phyloP scores from a whole-genome alignment of 1,139 yeast genomes.

The Lodderomyces jiufengensis region DNA sequence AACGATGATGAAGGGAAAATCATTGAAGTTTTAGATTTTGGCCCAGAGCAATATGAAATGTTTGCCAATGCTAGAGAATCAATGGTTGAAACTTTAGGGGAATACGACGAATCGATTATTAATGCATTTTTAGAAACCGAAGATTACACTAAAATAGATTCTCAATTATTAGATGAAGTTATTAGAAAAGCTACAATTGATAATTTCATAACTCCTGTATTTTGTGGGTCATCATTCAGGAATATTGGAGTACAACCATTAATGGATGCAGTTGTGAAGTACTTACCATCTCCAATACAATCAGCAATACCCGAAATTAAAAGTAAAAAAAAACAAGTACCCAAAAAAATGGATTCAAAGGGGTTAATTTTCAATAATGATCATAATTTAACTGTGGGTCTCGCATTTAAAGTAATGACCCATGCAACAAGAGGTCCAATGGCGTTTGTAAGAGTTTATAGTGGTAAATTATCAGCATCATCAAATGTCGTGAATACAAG shows the following conservation, averaged over 20 bases:
- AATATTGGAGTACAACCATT: conserved; percentile 95
- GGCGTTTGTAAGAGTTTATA: conserved; percentile 84
- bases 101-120: conserved; percentile 70
- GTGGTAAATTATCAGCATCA: conserved; percentile 68
- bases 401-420: conserved; percentile 87
- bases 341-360: conserved; percentile 36
- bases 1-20: conserved; percentile 50
- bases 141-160: conserved; percentile 64
- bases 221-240: conserved; percentile 90
- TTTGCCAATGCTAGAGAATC: conserved; percentile 63
- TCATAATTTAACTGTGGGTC: conserved; percentile 63
- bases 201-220: conserved; percentile 65
- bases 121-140: conserved; percentile 71
- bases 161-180: conserved; percentile 48
- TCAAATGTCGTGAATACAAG: conserved; percentile 64
- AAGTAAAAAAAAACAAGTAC: conserved; percentile 14
- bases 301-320: conserved; percentile 52
- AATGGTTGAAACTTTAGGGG: conserved; percentile 79
- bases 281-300: conserved; percentile 80
- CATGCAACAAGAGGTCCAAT: conserved; percentile 81
- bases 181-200: conserved; percentile 60
- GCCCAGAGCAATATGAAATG: conserved; percentile 43
- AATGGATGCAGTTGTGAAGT: conserved; percentile 74
- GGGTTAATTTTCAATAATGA: conserved; percentile 57
- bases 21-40: conserved; percentile 48